Base-by-base conservation (phyloP, 305 asterid species). In the Fraxinus ornus region DNA sequence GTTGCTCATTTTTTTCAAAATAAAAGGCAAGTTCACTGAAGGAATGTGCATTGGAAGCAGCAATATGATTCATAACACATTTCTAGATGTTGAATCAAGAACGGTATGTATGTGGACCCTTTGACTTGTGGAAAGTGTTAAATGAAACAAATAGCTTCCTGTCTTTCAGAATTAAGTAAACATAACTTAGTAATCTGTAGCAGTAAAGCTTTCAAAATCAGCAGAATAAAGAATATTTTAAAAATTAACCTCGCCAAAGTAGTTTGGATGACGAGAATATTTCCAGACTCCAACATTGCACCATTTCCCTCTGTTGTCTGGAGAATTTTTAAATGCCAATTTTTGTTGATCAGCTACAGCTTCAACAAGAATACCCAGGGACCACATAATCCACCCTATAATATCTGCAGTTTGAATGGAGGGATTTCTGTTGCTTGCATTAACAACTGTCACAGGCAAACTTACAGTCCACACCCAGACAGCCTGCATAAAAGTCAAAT, bases 401-500 rank as follows among this genome's bases (percentile, higher is more conserved):
- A 93, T 78, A 81, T 95, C 99, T 75, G 10, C 85, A 83, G 94
- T 91, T 52, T 84, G 84, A 88, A 95, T 21, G 13, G 94, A 88
- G 77, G 98, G 98, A 64, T 91, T 80, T 64, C 87, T 86, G 44
- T 87, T 85, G 57, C 93, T 93, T 80, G 97, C 94, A 84, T 94
- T 95, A 75, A 94, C 97, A 87, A 95, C 74, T 77, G 99, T 95
- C 84, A 95, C 90, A 0, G 99, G 98, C 81, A 94, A 91, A 86
- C 97, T 95, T 89, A 94, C 99, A 76, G 94, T 92, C 99, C 99
- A 95, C 44, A 95, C 99, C 99, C 99, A 95, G 28, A 95, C 90
- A 62, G 99, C 97, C 97, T 95, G 91, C 81, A 15, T 80, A 26
- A 80, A 80, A 82, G 71, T 37, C 44, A 47, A 73, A 41, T 24